A percentile compares a stretch with the other conserved stretches of the same genome.
phyloP scores from a whole-genome alignment of 1,284 basidiomycete genomes.

The Malassezia furfur region DNA sequence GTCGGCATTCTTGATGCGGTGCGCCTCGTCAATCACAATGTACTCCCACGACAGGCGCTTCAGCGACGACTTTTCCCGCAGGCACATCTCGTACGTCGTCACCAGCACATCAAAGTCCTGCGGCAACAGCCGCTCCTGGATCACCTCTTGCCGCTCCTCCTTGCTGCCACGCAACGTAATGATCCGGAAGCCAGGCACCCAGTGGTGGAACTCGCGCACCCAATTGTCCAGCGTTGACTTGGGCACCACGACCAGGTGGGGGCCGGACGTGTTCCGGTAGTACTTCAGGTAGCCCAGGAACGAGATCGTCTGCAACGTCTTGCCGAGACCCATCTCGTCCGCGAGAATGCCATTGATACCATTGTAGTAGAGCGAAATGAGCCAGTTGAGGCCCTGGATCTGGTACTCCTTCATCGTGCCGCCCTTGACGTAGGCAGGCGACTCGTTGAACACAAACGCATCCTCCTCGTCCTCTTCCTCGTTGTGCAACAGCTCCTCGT shows the following conservation, averaged over 20 bases:
- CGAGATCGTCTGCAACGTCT: slow-evolving; percentile 94
- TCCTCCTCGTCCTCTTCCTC: slow-evolving; percentile 68
- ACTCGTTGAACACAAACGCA: slow-evolving; percentile 39
- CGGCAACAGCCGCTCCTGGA: slow-evolving; percentile 67
- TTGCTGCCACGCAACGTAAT: slow-evolving; percentile 75
- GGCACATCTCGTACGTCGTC: slow-evolving; percentile 93
- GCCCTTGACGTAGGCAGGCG: slow-evolving; percentile 52
- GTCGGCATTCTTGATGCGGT: slow-evolving; percentile 98
- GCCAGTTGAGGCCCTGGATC: slow-evolving; percentile 92
- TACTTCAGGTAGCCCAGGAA: slow-evolving; percentile 92
- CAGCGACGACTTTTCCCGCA: slow-evolving; percentile 81
- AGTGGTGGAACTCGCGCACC: slow-evolving; percentile 81
- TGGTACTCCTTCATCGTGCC: slow-evolving; percentile 88
- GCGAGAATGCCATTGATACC: slow-evolving; percentile 44
- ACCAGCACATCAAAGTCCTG: slow-evolving; percentile 90
- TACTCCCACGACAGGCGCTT: slow-evolving; percentile 97
- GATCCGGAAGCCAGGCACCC: slow-evolving; percentile 75
- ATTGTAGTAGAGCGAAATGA: slow-evolving; percentile 52
- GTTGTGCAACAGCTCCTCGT: slow-evolving; percentile 70
- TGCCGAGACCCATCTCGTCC: slow-evolving; percentile 74
- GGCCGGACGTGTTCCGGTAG: slow-evolving; percentile 65
- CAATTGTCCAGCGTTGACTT: slow-evolving; percentile 97
- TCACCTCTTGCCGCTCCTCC: slow-evolving; percentile 76
- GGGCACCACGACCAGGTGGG: slow-evolving; percentile 90
- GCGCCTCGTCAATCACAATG: slow-evolving; percentile 97